Base-by-base conservation (phyloP, 768 basidiomycete genomes). In the Clitopilus hobsonii region DNA sequence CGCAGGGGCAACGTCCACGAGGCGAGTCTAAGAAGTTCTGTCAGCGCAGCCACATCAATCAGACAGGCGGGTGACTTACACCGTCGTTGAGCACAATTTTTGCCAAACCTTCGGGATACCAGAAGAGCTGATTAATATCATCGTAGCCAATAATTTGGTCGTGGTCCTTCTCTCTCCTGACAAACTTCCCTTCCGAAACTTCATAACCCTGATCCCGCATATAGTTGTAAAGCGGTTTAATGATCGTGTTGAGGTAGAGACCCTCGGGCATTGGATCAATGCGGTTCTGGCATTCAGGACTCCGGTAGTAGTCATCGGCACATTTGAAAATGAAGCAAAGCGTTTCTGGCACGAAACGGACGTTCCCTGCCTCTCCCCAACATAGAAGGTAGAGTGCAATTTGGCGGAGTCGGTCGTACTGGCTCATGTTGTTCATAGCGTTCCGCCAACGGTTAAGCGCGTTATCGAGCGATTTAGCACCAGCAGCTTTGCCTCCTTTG, bases 241-340 rank as follows among this genome's bases (percentile, higher is more conserved):
- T 84, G 67, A 98, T 85, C 1, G 88, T 81, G 55, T 90, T 83
- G 52, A 99, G 83, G 71, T 96, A 99, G 49, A 98, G 74, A 25
- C 96, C 96, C 66, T 98, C 97, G 8, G 91, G 90, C 1, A 98
- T 91, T 4, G 95, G 89, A 41, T 99, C 97, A 24, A 91, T 72
- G 60, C 86, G 78, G 72, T 92, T 96, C 74, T 99, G 97, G 67
- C 97, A 99, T 68, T 98, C 97, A 24, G 96, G 88, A 56, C 91
- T 94, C 56, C 97, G 91, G 71, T 99, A 99, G 69, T 98, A 98
- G 74, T 99, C 97, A 71, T 99, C 97, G 55, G 97, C 97, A 66
- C 97, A 99, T 73, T 99, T 99, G 87, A 98, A 98, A 67, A 99
- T 96, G 82, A 98, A 99, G 78, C 96, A 98, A 48, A 99, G 74